Conservation (phyloP, 768 basidiomycete species). For the Suillus bovinus region DNA sequence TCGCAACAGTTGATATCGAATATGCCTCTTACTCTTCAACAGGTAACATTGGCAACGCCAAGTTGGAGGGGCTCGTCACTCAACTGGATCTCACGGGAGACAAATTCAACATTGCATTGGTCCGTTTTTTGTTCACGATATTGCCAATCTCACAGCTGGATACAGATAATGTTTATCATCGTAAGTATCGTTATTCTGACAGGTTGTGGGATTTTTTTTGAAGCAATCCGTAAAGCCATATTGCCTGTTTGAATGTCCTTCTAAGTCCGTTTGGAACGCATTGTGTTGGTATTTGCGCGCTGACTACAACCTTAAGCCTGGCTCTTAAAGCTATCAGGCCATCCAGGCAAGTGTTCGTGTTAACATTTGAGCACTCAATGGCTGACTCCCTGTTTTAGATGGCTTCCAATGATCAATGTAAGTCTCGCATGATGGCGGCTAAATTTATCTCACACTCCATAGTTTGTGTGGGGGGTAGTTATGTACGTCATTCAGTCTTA, state of each 20-base stretch:
- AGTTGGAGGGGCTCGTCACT: conserved; percentile 54
- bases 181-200: conserved; percentile 34
- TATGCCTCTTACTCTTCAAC: background rate
- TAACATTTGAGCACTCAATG: conserved; percentile 19
- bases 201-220: background rate
- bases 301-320: conserved; percentile 10
- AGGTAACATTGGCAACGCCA: conserved; percentile 50
- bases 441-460: background rate
- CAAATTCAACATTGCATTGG: conserved; percentile 64
- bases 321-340: conserved; percentile 65
- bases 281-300: background rate
- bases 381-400: conserved; percentile 32
- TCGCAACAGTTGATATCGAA: background rate
- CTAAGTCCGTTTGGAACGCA: conserved; percentile 46
- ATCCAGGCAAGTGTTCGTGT: conserved; percentile 40
- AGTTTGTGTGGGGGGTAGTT: conserved; percentile 59
- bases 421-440: conserved; percentile 15
- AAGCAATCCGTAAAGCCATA: conserved; percentile 9
- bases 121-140: conserved; percentile 23
- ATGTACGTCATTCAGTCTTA: conserved; percentile 41
- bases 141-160: background rate
- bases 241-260: conserved; percentile 57
- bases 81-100: conserved; percentile 56
- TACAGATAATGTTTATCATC: conserved; percentile 66
- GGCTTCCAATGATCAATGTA: conserved; percentile 69